Conservation (phyloP, 1,284 basidiomycete species). For the Trametes sp. region DNA sequence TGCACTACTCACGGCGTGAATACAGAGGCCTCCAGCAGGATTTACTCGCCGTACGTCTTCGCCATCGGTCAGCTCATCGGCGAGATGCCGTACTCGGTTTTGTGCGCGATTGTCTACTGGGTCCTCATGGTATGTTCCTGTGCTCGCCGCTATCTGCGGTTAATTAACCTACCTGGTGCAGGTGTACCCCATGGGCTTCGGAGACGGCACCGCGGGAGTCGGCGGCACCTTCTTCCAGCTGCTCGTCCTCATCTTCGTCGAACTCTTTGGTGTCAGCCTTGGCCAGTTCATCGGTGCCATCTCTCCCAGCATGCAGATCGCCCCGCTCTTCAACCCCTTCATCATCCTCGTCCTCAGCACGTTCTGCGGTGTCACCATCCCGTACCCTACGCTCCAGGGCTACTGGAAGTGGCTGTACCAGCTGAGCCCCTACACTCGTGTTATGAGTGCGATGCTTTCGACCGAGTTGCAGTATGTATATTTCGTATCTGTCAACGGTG, state of each 20-base stretch:
- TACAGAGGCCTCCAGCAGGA: conserved; percentile 73
- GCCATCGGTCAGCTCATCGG: conserved; percentile 84
- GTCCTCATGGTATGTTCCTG: conserved; percentile 79
- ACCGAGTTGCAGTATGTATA: conserved; percentile 77
- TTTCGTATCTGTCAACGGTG: background rate
- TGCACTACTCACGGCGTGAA: background rate
- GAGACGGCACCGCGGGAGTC: conserved; percentile 64
- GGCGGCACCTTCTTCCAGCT: conserved; percentile 81
- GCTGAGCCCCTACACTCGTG: conserved; percentile 74
- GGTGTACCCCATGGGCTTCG: conserved; percentile 80
- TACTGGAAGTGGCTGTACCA: conserved; percentile 88
- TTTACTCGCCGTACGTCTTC: conserved; percentile 85
- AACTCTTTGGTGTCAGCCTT: conserved; percentile 79
- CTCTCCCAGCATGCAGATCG: conserved; percentile 78
- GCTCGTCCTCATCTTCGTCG: conserved; percentile 74
- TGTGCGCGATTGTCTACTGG: conserved; percentile 83
- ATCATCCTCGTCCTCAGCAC: conserved; percentile 71
- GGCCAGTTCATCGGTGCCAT: conserved; percentile 82
- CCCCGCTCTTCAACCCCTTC: conserved; percentile 85
- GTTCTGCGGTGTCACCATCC: conserved; percentile 87
- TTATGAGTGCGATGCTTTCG: conserved; percentile 78
- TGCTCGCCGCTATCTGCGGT: no score
- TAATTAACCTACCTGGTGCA: no score
- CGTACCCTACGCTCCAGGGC: conserved; percentile 67
- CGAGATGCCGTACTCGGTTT: conserved; percentile 81